Evolutionary conservation across 1,139 yeast species (phyloP).

Genomic region (Suhomyces yuchorum): DNA sequence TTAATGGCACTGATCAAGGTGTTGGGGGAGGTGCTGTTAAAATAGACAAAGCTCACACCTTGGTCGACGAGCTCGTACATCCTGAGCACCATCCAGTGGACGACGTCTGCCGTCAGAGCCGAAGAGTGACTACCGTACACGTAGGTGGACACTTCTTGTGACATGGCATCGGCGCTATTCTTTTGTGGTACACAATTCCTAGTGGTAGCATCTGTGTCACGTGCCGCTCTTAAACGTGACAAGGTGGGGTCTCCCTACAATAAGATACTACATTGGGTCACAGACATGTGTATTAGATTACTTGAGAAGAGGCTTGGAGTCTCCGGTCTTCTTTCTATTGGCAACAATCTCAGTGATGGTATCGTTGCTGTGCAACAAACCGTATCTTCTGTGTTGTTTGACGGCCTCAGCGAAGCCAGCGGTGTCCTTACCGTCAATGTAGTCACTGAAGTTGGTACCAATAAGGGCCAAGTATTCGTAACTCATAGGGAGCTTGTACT

Average conservation of each 20-base stretch:
- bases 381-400: conserved; percentile 62
- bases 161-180: background rate
- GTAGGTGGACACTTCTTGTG: conserved; percentile 1
- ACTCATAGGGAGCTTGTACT: conserved; percentile 47
- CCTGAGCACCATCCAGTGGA: conserved; percentile 5
- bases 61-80: conserved; percentile 1
- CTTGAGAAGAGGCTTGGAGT: conserved; percentile 7
- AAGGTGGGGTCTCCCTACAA: too few species aligned
- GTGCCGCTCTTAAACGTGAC: too few species aligned
- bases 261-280: background rate
- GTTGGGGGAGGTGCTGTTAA: conserved; percentile 16
- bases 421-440: conserved; percentile 32
- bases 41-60: conserved; percentile 5
- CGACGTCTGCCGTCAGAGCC: background rate
- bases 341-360: conserved; percentile 42
- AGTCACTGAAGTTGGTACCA: conserved; percentile 48
- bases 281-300: background rate
- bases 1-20: conserved; percentile 3
- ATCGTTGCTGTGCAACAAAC: conserved; percentile 54
- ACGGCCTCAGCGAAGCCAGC: conserved; percentile 42
- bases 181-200: too few species aligned
- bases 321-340: conserved; percentile 37
- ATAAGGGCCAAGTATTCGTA: conserved; percentile 56
- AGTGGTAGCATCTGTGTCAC: too few species aligned
- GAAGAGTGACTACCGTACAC: conserved; percentile 1